Base-by-base conservation (phyloP, 208 protist genomes). In the Acanthamoeba healyi region DNA sequence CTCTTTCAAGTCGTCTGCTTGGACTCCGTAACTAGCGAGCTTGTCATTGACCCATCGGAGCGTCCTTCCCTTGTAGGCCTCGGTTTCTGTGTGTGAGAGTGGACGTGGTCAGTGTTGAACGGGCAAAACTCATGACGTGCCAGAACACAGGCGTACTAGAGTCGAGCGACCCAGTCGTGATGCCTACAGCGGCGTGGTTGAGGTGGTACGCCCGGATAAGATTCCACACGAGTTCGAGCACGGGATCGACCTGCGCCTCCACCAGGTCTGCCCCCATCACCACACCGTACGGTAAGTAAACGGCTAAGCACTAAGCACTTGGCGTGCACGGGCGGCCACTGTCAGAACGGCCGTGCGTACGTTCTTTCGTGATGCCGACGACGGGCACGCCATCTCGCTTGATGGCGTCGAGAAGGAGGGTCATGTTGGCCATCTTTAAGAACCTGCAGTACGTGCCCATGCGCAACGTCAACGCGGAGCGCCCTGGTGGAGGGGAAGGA, bases 361-460 rank as follows among this genome's bases (percentile, higher is more conserved):
- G 29, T 22, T 89, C 81, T 63, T 44, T 36, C n/a, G 46, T 89
- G 34, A 89, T 67, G 29, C 54, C 54, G 6, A n/a, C n/a, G 40
- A 89, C 36, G 54, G 40, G 32, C 32, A 89, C 81, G 36, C 81
- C 81, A 12, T 89, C 81, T 10, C 51, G 12, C 40, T 89, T 54
- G 40, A 89, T 89, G 34, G 81, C 81, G 32, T 89, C 54, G 54
- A 89, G 81, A 4, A 89, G 34, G 32, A 89, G 44, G 10, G 32
- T 44, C 54, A 89, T 44, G 54, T 89, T 89, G 81, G 40, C 51
- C 34, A 89, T 38, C 40, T 65, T 89, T 7, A 89, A n/a, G 51
- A 89, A 65, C 1, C 79, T 44, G 24, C n/a, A n/a, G n/a, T n/a
- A n/a, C n/a, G n/a, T n/a, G n/a, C n/a, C n/a, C n/a, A n/a, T n/a